These are phyloP conservation scores for Trichaptum fuscoviolaceum DNA, from an alignment of 768 basidiomycete species.

Conservation along the genomic window DNA sequence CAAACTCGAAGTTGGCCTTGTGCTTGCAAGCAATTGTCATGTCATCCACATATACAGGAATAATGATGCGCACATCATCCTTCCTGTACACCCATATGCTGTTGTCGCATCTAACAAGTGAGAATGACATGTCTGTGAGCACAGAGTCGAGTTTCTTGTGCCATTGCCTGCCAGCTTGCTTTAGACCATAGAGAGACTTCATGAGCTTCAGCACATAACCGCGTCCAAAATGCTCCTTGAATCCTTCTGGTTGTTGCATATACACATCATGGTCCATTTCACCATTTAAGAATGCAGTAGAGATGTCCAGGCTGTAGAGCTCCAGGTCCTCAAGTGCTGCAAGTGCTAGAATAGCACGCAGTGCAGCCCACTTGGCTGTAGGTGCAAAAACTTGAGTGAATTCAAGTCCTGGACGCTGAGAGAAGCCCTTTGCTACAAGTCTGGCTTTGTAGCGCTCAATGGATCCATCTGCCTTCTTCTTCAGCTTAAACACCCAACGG, in stretches of 20 bases:
- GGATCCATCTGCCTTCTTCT: constrained; percentile 21
- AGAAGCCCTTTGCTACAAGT: constrained; percentile 30
- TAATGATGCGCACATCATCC: too few relatives aligned
- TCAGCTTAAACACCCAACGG: constrained; percentile 29
- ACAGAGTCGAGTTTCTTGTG: constrained; percentile 25
- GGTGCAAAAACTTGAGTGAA: constrained; percentile 29
- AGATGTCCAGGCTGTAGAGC: constrained; percentile 18
- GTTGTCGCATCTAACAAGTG: constrained; percentile 17
- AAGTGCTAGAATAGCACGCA: constrained; percentile 22
- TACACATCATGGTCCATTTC: constrained; percentile 24
- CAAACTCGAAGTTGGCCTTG: not conserved
- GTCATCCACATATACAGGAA: too few relatives aligned
- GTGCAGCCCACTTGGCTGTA: constrained; percentile 18
- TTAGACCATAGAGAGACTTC: constrained; percentile 39
- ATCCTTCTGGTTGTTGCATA: constrained; percentile 21
- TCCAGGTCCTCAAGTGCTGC: constrained; percentile 20
- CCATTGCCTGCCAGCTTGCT: constrained; percentile 36
- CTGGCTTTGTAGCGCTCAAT: constrained; percentile 26
- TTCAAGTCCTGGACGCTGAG: too few relatives aligned
- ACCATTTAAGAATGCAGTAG: constrained; percentile 22
- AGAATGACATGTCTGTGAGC: constrained; percentile 19
- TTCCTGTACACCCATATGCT: constrained; percentile 20
- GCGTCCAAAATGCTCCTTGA: constrained; percentile 9
- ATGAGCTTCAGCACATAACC: constrained; percentile 12
- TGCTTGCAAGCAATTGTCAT: constrained; percentile 12